Conservation (phyloP, 2,329 filamentous ascomycete species). For the Hypoxylon sp. region DNA sequence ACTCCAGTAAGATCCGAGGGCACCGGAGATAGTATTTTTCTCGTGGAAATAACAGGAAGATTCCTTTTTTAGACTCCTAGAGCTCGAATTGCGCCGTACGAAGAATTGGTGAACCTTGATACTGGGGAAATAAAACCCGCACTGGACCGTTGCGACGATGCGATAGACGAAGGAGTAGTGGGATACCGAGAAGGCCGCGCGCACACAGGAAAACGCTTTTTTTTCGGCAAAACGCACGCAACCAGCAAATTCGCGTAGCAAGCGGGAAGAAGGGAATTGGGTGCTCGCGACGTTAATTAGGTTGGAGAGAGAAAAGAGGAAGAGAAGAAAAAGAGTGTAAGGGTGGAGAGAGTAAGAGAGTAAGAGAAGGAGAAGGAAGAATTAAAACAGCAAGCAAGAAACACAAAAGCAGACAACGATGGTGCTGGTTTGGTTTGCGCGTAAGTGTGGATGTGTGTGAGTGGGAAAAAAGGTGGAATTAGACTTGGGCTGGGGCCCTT, state of each 20-base stretch:
- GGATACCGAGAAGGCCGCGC: slow-evolving; percentile 47
- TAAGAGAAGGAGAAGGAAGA: slow-evolving; percentile 49
- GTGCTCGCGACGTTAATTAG: slow-evolving; percentile 45
- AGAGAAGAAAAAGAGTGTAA: slow-evolving; percentile 41
- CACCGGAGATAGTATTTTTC: slow-evolving; percentile 29
- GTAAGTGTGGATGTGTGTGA: slow-evolving; percentile 46
- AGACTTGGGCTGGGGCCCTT: slow-evolving; percentile 41
- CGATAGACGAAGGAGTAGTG: slow-evolving; percentile 42
- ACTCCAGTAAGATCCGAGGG: slow-evolving; percentile 40
- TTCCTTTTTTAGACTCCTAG: slow-evolving; percentile 41
- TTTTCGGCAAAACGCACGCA: slow-evolving; percentile 50
- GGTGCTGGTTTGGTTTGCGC: slow-evolving; percentile 48
- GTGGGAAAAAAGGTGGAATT: slow-evolving; percentile 44
- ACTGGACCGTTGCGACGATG: slow-evolving; percentile 43
- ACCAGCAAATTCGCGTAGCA: slow-evolving; percentile 47
- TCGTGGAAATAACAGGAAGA: slow-evolving; percentile 33
- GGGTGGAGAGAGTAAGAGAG: slow-evolving; percentile 43
- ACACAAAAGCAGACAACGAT: slow-evolving; percentile 49
- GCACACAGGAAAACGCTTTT: slow-evolving; percentile 48
- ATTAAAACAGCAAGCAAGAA: slow-evolving; percentile 52
- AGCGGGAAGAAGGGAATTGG: slow-evolving; percentile 38
- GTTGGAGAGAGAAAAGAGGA: slow-evolving; percentile 41
- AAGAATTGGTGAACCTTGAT: slow-evolving; percentile 38
- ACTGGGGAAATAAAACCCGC: slow-evolving; percentile 43
- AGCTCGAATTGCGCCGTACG: slow-evolving; percentile 39